Evolutionary conservation across 306 rosid genomes (phyloP), one percentile per base, ranked within the genome.

Genomic region (Dalbergia cochinchinensis): DNA sequence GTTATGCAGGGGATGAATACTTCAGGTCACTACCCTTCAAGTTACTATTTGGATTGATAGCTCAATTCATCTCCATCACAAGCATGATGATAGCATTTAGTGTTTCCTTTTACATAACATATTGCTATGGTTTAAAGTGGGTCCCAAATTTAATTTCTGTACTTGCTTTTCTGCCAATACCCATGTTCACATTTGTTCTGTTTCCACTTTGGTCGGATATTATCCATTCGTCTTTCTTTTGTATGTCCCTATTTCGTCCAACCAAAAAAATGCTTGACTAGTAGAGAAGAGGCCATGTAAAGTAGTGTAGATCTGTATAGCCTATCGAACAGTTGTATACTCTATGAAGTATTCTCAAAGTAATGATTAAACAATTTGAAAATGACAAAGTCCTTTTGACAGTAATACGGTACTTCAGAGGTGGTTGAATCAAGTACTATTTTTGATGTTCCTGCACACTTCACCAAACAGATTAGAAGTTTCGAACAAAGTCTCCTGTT

Each of bases 61-160:
- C 87, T 0, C 86, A 87, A 4, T 83, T 87, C 77, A 20, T 89
- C 58, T 87, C 91, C 41, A 78, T 85, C 11, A n/a, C 77, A 13
- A 70, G 80, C 54, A 85, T 89, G 93, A 63, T 83, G 84, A 3
- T 85, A 11, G 81, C 89, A 12, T 89, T 87, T 42, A 41, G 87
- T 44, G 80, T 60, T 64, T 31, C 91, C 11, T 80, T 88, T 72
- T 77, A 48, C 48, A 42, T 87, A 0, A 63, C 85, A 20, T 86
- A 73, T 41, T 79, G 59, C 10, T 5, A 65, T 16, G 86, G 76
- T 35, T 57, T 34, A 2, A 55, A 4, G 4, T 45, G 84, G 89
- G 64, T 86, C 45, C 82, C 86, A n/a, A 9, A 4, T 22, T 41
- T 78, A 4, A 65, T 83, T 45, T 78, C 60, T 15, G 18, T 64